Base-by-base conservation (phyloP, 192 early-diverging fungal species). In the Kickxella alabastrina region DNA sequence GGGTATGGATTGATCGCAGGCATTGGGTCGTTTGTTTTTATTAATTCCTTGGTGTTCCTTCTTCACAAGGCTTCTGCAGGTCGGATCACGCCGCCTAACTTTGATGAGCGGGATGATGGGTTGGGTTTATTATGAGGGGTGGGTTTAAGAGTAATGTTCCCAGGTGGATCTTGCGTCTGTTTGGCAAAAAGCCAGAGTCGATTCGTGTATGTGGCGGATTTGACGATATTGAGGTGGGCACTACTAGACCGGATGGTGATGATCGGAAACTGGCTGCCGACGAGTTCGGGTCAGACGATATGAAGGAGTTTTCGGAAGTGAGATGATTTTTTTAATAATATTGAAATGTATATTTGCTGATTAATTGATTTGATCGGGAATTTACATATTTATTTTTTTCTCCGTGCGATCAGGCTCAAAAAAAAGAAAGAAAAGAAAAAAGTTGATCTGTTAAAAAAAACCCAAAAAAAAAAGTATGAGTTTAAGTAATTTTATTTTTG, bases 1-100 rank as follows among this genome's bases (percentile, higher is more conserved):
- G 87, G 86, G 13, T 86, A 91, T 67, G 87, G 89, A 49, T 72
- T 91, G 19, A 84, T 91, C 43, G 83, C 79, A 26, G 89, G 89
- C 18, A 64, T 91, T 25, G 57, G 85, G 24, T 78, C 84, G 6
- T 87, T 85, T 27, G 67, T 88, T 15, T 61, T 83, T 36, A 83
- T 91, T 67, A 89, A 91, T 65, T 77, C 77, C 29, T 48, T 76
- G 5, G 78, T 81, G 18, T 83, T 43, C 18, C 27, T 87, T 27
- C 21, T 89, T 3, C 66, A 79, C 49, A 85, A 78, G 57, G 25
- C 80, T 2, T 79, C 80, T 18, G 27, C 75, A 19, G 86, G 84
- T 19, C 72, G 79, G 18, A 70, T 82, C 43, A 65, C 53, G 10
- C 70, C 70, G 22, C 70, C 63, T 1, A 74, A 66, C 59, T 67